phyloP scores from a whole-genome alignment of 1,139 yeast genomes.

The Suhomyces wounanorum region DNA sequence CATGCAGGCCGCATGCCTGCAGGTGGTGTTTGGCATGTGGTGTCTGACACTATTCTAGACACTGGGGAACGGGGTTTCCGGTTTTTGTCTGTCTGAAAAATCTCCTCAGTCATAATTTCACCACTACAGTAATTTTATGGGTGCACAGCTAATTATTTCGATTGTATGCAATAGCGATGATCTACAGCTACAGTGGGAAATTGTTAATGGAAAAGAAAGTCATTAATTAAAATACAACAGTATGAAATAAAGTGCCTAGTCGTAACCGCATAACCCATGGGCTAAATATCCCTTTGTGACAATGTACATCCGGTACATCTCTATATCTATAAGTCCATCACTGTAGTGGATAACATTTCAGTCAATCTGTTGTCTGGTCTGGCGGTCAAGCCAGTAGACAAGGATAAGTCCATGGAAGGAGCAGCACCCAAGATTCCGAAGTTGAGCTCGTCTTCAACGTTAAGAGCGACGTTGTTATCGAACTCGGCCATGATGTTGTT shows the following conservation, averaged over 20 bases:
- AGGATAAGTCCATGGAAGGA: slow-evolving; percentile 1
- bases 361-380: not conserved
- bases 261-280: not conserved
- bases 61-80: not conserved
- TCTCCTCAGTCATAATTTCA: not conserved
- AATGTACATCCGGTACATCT: not conserved
- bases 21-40: not conserved
- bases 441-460: slow-evolving; percentile 5
- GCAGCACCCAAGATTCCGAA: slow-evolving; percentile 1
- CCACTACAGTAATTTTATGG: too few relatives aligned
- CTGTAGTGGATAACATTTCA: slow-evolving; percentile 11
- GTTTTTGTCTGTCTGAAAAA: not conserved
- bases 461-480: slow-evolving; percentile 1
- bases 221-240: slow-evolving; percentile 3
- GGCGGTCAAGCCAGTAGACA: not conserved
- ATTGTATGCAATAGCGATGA: not conserved
- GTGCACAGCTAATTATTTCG: too few relatives aligned
- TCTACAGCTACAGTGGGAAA: too few relatives aligned
- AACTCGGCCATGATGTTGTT: slow-evolving; percentile 11
- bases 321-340: slow-evolving; percentile 10
- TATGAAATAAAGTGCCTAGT: slow-evolving; percentile 1
- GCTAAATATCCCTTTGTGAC: slow-evolving; percentile 1
- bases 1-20: not conserved
- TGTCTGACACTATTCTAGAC: not conserved
- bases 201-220: too few relatives aligned